Conservation (phyloP, 345 rosid species). For the Linum usitatissimum region DNA sequence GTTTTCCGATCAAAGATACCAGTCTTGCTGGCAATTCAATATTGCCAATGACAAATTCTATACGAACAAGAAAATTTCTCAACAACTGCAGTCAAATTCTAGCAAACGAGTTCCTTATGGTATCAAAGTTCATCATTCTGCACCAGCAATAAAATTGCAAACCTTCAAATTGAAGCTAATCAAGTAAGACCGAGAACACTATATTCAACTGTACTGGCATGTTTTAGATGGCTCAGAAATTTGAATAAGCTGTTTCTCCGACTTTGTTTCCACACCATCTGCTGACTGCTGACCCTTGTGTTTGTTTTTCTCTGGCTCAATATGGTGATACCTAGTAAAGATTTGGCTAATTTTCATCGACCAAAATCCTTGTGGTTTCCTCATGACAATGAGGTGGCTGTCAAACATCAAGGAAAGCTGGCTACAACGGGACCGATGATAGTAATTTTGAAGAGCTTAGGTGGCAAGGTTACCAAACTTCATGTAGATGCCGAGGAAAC, state of each 20-base stretch:
- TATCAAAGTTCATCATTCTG: slow-evolving; percentile 77
- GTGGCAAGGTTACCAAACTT: slow-evolving; percentile 93
- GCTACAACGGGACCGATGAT: slow-evolving; percentile 78
- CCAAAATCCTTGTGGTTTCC: slow-evolving; percentile 96
- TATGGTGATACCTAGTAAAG: slow-evolving; percentile 52
- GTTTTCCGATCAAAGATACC: slow-evolving; percentile 31
- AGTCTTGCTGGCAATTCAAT: slow-evolving; percentile 73
- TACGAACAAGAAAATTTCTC: slow-evolving; percentile 73
- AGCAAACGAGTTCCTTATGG: slow-evolving; percentile 67
- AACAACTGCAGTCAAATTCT: slow-evolving; percentile 67
- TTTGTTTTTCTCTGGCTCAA: neutral
- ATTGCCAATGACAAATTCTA: slow-evolving; percentile 92
- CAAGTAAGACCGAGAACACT: slow-evolving; percentile 54
- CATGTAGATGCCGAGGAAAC: slow-evolving; percentile 82
- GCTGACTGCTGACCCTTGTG: neutral
- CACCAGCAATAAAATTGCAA: slow-evolving; percentile 90
- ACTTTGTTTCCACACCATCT: neutral
- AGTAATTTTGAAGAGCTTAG: slow-evolving; percentile 81
- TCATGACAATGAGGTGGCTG: slow-evolving; percentile 84
- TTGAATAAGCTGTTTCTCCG: slow-evolving; percentile 1
- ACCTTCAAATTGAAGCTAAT: slow-evolving; percentile 84
- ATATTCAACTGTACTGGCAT: neutral
- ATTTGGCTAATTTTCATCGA: slow-evolving; percentile 87
- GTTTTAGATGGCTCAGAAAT: neutral
- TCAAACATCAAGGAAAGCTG: slow-evolving; percentile 72